Percentiles rank a stretch among this genome's conserved stretches.
Evolutionary conservation across 257 asterid genomes (phyloP).

Genomic region (Fraxinus americana): DNA sequence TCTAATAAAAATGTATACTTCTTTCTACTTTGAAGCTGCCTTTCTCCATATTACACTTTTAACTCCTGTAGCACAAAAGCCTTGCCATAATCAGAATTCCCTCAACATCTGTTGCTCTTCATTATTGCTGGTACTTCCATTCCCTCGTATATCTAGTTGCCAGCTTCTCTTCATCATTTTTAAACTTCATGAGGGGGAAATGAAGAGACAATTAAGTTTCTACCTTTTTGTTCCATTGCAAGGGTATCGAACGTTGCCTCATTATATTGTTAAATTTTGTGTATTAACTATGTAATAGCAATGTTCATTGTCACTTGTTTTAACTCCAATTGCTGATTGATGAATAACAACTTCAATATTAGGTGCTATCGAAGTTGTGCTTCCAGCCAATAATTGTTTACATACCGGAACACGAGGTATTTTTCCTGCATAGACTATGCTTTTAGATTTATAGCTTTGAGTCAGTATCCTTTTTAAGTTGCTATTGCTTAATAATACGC

Average conservation of each 20-base stretch:
- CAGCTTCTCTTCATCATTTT: background rate
- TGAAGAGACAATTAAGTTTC: background rate
- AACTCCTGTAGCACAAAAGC: background rate
- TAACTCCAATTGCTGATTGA: slow-evolving; percentile 4
- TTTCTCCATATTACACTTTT: background rate
- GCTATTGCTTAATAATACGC: background rate
- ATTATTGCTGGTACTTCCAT: background rate
- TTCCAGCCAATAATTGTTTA: slow-evolving; percentile 84
- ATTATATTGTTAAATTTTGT: background rate
- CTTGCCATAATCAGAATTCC: background rate
- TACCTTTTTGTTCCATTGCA: background rate
- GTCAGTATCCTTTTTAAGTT: background rate
- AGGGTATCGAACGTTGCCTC: background rate
- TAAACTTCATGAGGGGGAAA: background rate
- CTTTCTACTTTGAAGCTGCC: background rate
- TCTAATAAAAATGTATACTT: too few relatives aligned
- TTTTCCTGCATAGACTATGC: slow-evolving; percentile 14
- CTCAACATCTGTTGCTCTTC: background rate
- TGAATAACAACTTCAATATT: slow-evolving; percentile 13
- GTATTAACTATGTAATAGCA: background rate
- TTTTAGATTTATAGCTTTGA: background rate
- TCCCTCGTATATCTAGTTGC: background rate
- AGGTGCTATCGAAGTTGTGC: slow-evolving; percentile 92
- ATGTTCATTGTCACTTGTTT: background rate
- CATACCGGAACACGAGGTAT: slow-evolving; percentile 94